Conservation (phyloP, 208 protist genomes). For the Hexamita inflata region DNA sequence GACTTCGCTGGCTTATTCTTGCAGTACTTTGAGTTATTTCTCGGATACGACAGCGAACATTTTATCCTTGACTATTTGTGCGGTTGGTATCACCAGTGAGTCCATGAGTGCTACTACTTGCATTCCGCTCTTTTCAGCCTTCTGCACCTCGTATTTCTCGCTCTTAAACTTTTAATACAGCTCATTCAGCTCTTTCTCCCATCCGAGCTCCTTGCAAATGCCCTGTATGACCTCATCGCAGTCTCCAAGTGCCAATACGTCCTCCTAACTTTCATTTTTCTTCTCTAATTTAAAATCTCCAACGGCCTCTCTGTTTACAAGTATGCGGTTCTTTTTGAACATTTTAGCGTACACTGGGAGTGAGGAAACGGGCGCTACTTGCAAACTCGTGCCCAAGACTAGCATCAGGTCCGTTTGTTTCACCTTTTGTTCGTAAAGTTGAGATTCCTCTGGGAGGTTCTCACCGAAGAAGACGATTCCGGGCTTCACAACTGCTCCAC, state of each 20-base stretch:
- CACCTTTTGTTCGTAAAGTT: background rate
- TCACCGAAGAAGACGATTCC: conserved; percentile 58
- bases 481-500: conserved; percentile 32
- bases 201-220: background rate
- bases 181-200: background rate
- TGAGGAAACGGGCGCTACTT: background rate
- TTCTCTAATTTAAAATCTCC: background rate
- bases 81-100: too few relatives aligned
- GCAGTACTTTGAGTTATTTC: too few relatives aligned
- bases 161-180: background rate
- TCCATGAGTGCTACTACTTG: too few relatives aligned
- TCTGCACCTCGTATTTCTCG: background rate
- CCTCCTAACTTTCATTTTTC: background rate
- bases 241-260: conserved; percentile 1
- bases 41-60: too few relatives aligned
- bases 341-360: conserved; percentile 6
- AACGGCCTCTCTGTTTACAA: background rate
- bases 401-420: background rate
- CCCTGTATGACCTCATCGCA: background rate
- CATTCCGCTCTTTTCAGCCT: background rate
- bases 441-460: background rate
- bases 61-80: too few relatives aligned
- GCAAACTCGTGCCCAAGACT: background rate
- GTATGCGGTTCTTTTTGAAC: background rate
- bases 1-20: too few relatives aligned